A percentile compares a stretch with the other conserved stretches of the same genome.
Conservation (phyloP, 352 stramenopile species). For the Pythium folliculosum region DNA sequence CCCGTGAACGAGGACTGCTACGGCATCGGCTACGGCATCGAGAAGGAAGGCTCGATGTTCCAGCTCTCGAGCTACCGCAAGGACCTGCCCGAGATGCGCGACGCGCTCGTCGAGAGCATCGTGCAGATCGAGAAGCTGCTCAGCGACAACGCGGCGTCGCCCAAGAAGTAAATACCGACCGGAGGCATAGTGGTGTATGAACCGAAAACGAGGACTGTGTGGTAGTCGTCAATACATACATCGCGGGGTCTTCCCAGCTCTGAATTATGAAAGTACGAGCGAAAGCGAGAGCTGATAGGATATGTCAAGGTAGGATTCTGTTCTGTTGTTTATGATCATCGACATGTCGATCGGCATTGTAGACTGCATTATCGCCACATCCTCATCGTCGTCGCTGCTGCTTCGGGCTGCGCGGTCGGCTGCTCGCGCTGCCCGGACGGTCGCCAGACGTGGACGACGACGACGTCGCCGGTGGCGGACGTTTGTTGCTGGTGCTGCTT, state of each 20-base stretch:
- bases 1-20: slow-evolving; percentile 90
- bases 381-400: slow-evolving; percentile 51
- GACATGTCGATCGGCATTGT: neutral
- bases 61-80: slow-evolving; percentile 86
- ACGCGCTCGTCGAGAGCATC: slow-evolving; percentile 73
- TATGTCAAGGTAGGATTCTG: neutral
- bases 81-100: slow-evolving; percentile 71
- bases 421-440: slow-evolving; percentile 23
- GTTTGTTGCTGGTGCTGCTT: slow-evolving; percentile 18
- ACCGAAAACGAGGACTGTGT: neutral
- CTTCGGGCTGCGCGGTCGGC: slow-evolving; percentile 46
- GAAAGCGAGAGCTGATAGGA: neutral
- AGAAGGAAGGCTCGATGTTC: slow-evolving; percentile 81
- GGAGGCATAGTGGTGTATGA: neutral
- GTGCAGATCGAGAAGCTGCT: slow-evolving; percentile 59
- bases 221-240: neutral
- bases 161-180: slow-evolving; percentile 17
- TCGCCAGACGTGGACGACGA: slow-evolving; percentile 14
- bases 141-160: slow-evolving; percentile 8
- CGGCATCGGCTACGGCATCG: slow-evolving; percentile 89
- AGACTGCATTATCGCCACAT: neutral
- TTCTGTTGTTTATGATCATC: neutral
- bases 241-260: neutral
- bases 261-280: neutral
- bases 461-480: slow-evolving; percentile 7